Evolutionary conservation across 345 rosid genomes (phyloP).

Genomic region (Microcos paniculata): DNA sequence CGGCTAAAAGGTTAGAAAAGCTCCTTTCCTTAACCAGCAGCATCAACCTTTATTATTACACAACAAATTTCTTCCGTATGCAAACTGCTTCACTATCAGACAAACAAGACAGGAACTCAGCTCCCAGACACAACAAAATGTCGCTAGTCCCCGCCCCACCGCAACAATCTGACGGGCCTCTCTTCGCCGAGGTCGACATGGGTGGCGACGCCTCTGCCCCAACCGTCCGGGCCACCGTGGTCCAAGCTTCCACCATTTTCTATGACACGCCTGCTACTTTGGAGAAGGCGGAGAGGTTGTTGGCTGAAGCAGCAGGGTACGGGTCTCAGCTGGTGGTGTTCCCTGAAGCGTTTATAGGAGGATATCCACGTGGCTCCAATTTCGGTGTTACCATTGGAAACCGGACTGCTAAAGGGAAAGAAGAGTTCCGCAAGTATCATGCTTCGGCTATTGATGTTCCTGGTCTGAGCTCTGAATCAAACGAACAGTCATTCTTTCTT

Average conservation of each 20-base stretch:
- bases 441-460: conserved; percentile 88
- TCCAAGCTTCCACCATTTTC: conserved; percentile 89
- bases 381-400: conserved; percentile 77
- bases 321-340: conserved; percentile 90
- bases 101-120: neutral
- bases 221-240: conserved; percentile 82
- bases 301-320: conserved; percentile 76
- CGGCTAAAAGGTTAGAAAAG: no score
- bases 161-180: conserved; percentile 34
- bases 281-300: conserved; percentile 85
- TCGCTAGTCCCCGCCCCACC: conserved; percentile 45
- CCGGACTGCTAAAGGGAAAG: conserved; percentile 71
- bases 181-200: conserved; percentile 83
- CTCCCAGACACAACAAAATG: conserved; percentile 23
- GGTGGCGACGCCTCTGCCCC: conserved; percentile 52
- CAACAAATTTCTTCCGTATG: neutral
- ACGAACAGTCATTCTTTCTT: neutral
- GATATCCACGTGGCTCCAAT: conserved; percentile 86
- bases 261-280: conserved; percentile 90
- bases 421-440: conserved; percentile 84
- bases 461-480: conserved; percentile 44
- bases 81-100: neutral
- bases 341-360: conserved; percentile 94
- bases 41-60: neutral
- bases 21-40: no score